A percentile compares a stretch with the other conserved stretches of the same genome.
These are phyloP conservation scores for Lipomyces orientalis DNA, from an alignment of 805 yeast species.

Conservation along the genomic window DNA sequence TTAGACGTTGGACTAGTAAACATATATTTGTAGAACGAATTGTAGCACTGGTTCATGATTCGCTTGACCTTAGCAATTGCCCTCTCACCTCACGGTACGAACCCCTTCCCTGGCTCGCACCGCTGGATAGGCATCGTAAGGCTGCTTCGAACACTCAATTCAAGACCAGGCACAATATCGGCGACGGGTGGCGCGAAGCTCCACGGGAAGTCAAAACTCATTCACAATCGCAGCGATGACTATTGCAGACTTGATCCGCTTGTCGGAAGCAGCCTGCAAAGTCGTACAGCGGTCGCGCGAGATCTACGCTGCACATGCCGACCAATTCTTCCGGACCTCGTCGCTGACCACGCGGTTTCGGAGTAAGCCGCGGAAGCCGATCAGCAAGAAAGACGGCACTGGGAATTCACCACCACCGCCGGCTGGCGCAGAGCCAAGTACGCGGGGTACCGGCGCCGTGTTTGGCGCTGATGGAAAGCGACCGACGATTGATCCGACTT, in stretches of 20 bases:
- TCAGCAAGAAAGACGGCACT: neutral
- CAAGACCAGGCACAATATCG: neutral
- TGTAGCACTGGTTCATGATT: too few relatives aligned
- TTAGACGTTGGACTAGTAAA: too few relatives aligned
- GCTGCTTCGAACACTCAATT: neutral
- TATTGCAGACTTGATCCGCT: slow-evolving; percentile 27
- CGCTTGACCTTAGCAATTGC: too few relatives aligned
- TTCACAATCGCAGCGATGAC: slow-evolving; percentile 16
- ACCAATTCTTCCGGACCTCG: slow-evolving; percentile 26
- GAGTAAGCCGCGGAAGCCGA: slow-evolving; percentile 1
- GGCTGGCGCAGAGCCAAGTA: neutral
- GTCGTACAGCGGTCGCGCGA: slow-evolving; percentile 19
- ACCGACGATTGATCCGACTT: neutral
- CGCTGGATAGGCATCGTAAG: too few relatives aligned
- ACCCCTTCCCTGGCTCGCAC: too few relatives aligned
- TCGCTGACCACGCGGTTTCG: slow-evolving; percentile 25
- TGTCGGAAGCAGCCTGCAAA: slow-evolving; percentile 23
- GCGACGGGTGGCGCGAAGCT: neutral
- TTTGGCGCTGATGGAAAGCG: neutral
- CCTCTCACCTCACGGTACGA: too few relatives aligned
- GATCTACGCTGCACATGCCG: slow-evolving; percentile 18
- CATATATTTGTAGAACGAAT: too few relatives aligned
- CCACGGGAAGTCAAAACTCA: neutral
- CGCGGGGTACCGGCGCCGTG: neutral
- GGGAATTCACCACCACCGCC: neutral